Percentiles rank a stretch among this genome's conserved stretches.
Evolutionary conservation across 139 green algal species (phyloP).

Genomic region (Haematococcus lacustris): DNA sequence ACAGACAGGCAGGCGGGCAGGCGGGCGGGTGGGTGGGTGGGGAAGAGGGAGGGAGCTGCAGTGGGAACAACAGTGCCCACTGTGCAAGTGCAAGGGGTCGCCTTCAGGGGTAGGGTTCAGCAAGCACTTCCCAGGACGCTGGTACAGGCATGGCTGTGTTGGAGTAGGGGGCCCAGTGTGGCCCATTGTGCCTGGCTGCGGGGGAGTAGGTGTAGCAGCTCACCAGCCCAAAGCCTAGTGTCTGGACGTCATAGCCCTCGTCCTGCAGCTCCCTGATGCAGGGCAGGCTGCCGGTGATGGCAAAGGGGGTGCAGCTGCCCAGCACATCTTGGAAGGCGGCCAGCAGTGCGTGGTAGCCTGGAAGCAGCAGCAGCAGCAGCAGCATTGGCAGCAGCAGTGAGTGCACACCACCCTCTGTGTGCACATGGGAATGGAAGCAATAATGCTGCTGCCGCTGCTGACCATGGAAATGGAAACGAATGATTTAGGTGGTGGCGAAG

Average conservation of each 20-base stretch:
- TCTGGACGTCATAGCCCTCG: slow-evolving; percentile 8
- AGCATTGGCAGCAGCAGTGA: too few species aligned
- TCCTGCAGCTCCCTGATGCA: slow-evolving; percentile 43
- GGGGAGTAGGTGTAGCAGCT: slow-evolving; percentile 48
- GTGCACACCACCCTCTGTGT: too few species aligned
- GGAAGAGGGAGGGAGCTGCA: too few species aligned
- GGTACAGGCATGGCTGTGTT: neutral
- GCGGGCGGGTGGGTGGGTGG: too few species aligned
- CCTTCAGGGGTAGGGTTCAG: neutral
- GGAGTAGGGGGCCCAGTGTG: too few species aligned
- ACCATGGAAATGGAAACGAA: too few species aligned
- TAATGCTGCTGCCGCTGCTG: too few species aligned
- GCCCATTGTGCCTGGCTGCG: slow-evolving; percentile 32
- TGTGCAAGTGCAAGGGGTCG: neutral
- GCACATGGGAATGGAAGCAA: too few species aligned
- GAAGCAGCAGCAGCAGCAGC: too few species aligned
- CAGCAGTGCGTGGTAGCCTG: slow-evolving; percentile 52
- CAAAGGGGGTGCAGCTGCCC: slow-evolving; percentile 38
- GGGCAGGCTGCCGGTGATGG: slow-evolving; percentile 40
- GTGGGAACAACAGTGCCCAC: neutral
- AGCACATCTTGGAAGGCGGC: slow-evolving; percentile 48
- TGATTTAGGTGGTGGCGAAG: too few species aligned
- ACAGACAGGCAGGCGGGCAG: too few species aligned
- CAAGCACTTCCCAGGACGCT: too few species aligned
- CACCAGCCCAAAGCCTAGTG: slow-evolving; percentile 66